Base-by-base conservation (phyloP, 805 yeast genomes). In the Wickerhamiella kazuoi region DNA sequence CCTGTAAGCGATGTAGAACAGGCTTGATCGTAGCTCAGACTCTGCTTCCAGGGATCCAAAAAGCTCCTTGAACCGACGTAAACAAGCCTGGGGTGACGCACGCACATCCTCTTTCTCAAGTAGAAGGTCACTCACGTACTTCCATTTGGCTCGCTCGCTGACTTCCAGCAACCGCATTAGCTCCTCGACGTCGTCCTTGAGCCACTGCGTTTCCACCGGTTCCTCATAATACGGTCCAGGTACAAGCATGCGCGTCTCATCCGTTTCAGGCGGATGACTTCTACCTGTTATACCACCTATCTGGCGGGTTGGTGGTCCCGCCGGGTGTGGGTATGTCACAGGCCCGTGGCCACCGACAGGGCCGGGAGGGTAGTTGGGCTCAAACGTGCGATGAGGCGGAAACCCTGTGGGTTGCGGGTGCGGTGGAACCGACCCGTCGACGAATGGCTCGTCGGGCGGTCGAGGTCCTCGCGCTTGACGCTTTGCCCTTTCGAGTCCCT, bases 61-160 rank as follows among this genome's bases (percentile, higher is more conserved):
- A 50, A 72, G 46, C 24, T 62, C 67, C 46, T 69, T 71, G 47
- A 69, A 69, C 53, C 72, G 74, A 46, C 66, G 68, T 35, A 63
- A 62, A 35, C 75, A 74, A 33, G 74, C 72, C 2, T 69, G 59
- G 3, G 74, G 67, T 3, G 76, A 67, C 8, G 61, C 65, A 33
- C 62, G 65, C 48, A 60, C 70, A 39, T 51, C 52, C 30, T 51
- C 52, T 9, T 45, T 44, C 15, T 43, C 34, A 14, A 57, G 46
- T 20, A 60, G 37, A 33, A 45, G 49, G 18, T 55, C 65, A 37
- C 78, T 68, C 46, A 73, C 64, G 48, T 63, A 72, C 50, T 68
- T 68, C 79, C 79, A 72, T 49, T 72, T 72, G 46, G 68, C 67
- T 41, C 69, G 62, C 46, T 72, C 79, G 3, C 72, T 77, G 3